These are phyloP conservation scores for Aquilaria yunnanensis DNA, from an alignment of 345 rosid genomes.

Conservation along the genomic window DNA sequence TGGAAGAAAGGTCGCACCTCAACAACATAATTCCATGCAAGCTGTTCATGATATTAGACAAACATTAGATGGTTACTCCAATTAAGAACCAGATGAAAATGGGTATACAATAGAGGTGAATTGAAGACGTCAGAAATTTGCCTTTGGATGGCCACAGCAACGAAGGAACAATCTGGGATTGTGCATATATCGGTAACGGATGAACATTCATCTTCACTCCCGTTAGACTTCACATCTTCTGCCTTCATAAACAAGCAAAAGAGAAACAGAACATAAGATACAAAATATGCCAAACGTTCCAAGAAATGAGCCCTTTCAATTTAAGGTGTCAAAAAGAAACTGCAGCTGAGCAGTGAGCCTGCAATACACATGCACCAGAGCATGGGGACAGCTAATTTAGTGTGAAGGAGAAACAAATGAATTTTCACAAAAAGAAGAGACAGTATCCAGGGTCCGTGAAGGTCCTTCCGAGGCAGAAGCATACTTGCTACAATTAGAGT, in stretches of 20 bases:
- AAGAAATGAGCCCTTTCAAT: neutral
- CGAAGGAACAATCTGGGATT: constrained; percentile 36
- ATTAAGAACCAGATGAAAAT: neutral
- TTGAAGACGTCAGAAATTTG: constrained; percentile 13
- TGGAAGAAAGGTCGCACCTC: constrained; percentile 48
- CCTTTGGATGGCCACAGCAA: constrained; percentile 85
- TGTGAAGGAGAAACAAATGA: no score
- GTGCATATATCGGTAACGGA: constrained; percentile 61
- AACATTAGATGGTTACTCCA: constrained; percentile 10
- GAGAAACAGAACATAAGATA: constrained; percentile 6
- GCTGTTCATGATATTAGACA: constrained; percentile 25
- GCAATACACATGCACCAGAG: neutral
- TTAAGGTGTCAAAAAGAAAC: neutral
- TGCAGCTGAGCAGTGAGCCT: constrained; percentile 1
- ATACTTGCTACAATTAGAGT: no score
- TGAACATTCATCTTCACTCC: constrained; percentile 35
- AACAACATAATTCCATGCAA: constrained; percentile 72
- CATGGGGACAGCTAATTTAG: no score
- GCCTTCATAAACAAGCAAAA: constrained; percentile 45
- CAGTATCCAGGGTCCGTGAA: no score
- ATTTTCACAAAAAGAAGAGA: no score
- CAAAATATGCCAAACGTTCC: neutral
- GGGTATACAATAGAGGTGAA: neutral
- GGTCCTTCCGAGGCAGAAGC: no score
- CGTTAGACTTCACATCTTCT: constrained; percentile 35